A percentile compares a stretch with the other conserved stretches of the same genome.
Evolutionary conservation across 148 eudicot species (phyloP).

Genomic region (Diospyros lotus): DNA sequence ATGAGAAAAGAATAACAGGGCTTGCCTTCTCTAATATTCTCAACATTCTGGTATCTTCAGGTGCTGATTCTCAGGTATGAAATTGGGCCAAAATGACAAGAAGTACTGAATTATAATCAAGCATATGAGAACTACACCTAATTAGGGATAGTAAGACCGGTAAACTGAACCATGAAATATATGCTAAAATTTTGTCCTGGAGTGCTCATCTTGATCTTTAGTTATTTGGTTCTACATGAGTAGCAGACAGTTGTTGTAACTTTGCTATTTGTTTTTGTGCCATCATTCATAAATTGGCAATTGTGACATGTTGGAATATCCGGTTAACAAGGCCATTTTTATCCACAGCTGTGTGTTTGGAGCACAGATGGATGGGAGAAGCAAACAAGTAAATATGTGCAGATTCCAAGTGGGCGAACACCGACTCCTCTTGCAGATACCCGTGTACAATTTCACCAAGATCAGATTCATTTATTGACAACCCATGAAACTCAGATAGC

Average conservation of each 20-base stretch:
- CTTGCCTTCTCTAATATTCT: conserved; percentile 43
- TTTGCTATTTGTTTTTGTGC: background rate
- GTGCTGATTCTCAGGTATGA: conserved; percentile 48
- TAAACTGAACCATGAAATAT: background rate
- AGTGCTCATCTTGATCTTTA: background rate
- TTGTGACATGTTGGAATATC: background rate
- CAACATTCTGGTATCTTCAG: conserved; percentile 40
- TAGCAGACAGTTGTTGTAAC: background rate
- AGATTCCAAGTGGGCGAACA: conserved; percentile 26
- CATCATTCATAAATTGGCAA: too few species aligned
- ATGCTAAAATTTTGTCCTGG: background rate
- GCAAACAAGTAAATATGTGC: conserved; percentile 25
- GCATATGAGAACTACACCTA: background rate
- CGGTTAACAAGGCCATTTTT: background rate
- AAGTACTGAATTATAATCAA: background rate
- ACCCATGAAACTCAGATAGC: conserved; percentile 30
- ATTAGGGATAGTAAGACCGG: background rate
- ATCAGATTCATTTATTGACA: conserved; percentile 24
- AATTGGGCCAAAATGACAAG: background rate
- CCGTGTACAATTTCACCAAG: conserved; percentile 32
- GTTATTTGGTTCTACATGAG: background rate
- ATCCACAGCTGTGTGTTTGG: conserved; percentile 35
- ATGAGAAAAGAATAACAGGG: conserved; percentile 42
- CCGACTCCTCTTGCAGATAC: conserved; percentile 24
- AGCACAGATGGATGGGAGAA: conserved; percentile 43